Base-by-base conservation (phyloP, 1,139 yeast species). In the Geotrichum bryndzae region DNA sequence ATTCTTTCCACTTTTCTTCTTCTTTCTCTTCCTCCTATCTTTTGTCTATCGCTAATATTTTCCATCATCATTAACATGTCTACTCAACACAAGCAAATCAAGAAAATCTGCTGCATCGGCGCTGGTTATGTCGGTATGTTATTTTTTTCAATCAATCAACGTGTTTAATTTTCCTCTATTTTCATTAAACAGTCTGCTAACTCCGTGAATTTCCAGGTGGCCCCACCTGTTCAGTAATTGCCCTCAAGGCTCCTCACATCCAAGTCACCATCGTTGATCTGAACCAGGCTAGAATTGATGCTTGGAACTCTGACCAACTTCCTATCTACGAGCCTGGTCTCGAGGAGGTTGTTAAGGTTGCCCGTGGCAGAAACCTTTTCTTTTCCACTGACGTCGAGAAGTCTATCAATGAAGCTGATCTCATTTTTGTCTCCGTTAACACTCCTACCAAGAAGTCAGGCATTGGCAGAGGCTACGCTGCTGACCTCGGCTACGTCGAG, bases 251-350 rank as follows among this genome's bases (percentile, higher is more conserved):
- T 48, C 72, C 72, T 29, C 62, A 66, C 27, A 68, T 70, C 59
- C 64, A 63, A 41, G 73, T 70, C 61, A 68, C 69, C 54, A 69
- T 70, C 56, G 73, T 70, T 51, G 73, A 70, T 58, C 63, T 69
- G 46, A 68, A 68, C 64, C 68, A 66, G 59, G 66, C 68, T 56
- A 66, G 73, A 51, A 68, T 70, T 61, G 70, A 68, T 53, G 71
- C 72, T 48, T 70, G 73, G 73, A 69, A 70, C 64, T 66, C 69
- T 15, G 69, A 68, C 57, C 59, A 63, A 53, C 67, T 70, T 52
- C 73, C 73, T 27, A 70, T 70, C 64, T 69, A 69, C 61, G 73
- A 70, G 67, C 72, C 72, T 33, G 73, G 73, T 46, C 67, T 70
- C 50, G 68, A 66, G 7, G 71, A 70, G 58, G 67, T 70, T 52